Conservation (phyloP, 192 early-diverging fungal species). For the Spinellus fusiger region DNA sequence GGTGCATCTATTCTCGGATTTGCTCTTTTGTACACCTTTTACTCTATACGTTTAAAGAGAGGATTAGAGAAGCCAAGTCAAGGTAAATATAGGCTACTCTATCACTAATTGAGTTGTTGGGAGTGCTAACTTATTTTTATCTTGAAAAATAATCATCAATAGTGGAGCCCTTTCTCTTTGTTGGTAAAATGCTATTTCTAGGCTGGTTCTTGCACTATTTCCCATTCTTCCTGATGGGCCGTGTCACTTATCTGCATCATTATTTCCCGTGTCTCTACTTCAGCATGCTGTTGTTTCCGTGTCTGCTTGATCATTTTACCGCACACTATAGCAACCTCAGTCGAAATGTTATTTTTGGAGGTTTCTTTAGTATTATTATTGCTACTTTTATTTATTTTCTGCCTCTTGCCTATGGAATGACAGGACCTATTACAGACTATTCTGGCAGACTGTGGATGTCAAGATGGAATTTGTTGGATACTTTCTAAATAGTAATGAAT, state of each 20-base stretch:
- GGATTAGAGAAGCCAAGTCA: constrained; percentile 49
- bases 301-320: constrained; percentile 68
- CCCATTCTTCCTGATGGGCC: constrained; percentile 95
- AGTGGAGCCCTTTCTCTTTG: too few relatives aligned
- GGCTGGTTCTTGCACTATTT: constrained; percentile 96
- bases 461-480: constrained; percentile 76
- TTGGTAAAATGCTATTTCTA: constrained; percentile 62
- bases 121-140: too few relatives aligned
- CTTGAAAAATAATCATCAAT: too few relatives aligned
- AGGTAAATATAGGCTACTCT: constrained; percentile 29
- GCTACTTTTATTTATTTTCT: constrained; percentile 71
- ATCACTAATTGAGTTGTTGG: too few relatives aligned
- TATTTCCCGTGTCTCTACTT: constrained; percentile 97
- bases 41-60: constrained; percentile 61
- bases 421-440: constrained; percentile 53
- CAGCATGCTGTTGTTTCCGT: constrained; percentile 73
- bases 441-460: constrained; percentile 63
- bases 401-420: constrained; percentile 79
- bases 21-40: constrained; percentile 21
- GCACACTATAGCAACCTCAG: neutral
- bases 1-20: constrained; percentile 43
- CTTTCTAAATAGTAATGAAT: constrained; percentile 21
- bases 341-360: neutral
- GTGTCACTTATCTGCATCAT: constrained; percentile 94
- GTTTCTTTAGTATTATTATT: constrained; percentile 35